Evolutionary conservation across 305 asterid species (phyloP).

Genomic region (Petunia hybrid): DNA sequence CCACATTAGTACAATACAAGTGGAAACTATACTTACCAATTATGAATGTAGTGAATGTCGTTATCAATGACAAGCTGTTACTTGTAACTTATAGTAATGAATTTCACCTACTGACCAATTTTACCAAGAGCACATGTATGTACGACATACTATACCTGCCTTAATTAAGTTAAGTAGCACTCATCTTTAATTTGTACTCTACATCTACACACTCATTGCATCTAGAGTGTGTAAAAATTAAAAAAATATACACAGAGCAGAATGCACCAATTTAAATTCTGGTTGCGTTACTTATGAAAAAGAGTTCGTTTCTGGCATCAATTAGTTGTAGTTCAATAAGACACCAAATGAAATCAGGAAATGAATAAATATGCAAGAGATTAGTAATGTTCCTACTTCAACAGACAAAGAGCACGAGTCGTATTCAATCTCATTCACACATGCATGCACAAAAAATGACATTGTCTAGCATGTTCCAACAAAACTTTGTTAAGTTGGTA

Average conservation of each 20-base stretch:
- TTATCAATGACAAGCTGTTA: conserved; percentile 32
- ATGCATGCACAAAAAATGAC: conserved; percentile 34
- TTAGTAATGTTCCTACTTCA: background rate
- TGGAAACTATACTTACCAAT: background rate
- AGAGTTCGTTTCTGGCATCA: background rate
- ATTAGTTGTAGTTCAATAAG: conserved; percentile 6
- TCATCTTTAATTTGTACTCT: conserved; percentile 19
- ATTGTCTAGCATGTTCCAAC: conserved; percentile 48
- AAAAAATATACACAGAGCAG: background rate
- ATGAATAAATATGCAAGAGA: background rate
- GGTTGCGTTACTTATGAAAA: too few species aligned
- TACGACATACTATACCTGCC: background rate
- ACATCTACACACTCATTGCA: background rate
- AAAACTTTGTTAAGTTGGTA: conserved; percentile 17
- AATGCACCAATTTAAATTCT: background rate
- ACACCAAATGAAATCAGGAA: background rate
- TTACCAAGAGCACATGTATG: conserved; percentile 26
- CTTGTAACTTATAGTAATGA: conserved; percentile 18
- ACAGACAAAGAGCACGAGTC: conserved; percentile 34
- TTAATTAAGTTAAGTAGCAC: conserved; percentile 30
- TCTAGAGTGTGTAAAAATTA: too few species aligned
- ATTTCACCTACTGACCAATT: conserved; percentile 19
- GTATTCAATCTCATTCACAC: conserved; percentile 39
- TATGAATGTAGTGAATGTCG: conserved; percentile 26
- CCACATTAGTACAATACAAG: background rate